A percentile compares a stretch with the other conserved stretches of the same genome.
Conservation (phyloP, 2,329 filamentous ascomycete genomes). For the Madurella mycetomatis region DNA sequence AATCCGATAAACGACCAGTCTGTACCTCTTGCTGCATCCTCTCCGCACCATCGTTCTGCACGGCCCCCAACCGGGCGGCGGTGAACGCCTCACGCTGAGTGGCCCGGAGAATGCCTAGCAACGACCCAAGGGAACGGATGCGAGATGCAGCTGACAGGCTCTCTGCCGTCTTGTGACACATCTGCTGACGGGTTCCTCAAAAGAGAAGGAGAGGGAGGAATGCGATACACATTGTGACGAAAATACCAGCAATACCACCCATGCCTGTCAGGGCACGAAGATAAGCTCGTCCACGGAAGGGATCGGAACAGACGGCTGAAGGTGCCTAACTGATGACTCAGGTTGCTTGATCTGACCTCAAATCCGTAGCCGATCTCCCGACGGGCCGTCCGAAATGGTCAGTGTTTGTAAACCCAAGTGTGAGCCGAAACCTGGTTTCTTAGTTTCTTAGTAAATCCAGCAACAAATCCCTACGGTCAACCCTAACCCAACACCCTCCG, state of each 20-base stretch:
- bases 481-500: slow-evolving; percentile 2
- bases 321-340: no score
- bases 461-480: neutral
- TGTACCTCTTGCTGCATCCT: neutral
- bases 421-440: no score
- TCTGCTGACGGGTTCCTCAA: neutral
- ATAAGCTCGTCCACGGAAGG: no score
- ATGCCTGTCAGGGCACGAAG: no score
- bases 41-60: neutral
- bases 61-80: slow-evolving; percentile 1
- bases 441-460: neutral
- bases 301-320: no score
- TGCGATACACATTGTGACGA: neutral
- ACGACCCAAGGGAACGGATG: slow-evolving; percentile 16
- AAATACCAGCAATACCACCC: no score
- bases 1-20: neutral
- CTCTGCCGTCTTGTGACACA: neutral
- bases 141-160: slow-evolving; percentile 11
- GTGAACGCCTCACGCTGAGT: slow-evolving; percentile 1
- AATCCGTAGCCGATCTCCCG: no score
- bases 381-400: no score
- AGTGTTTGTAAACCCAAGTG: no score
- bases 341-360: no score
- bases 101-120: neutral
- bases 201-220: neutral